Evolutionary conservation across 1,284 basidiomycete genomes (phyloP).

Genomic region (Afroboletus lepidellus): DNA sequence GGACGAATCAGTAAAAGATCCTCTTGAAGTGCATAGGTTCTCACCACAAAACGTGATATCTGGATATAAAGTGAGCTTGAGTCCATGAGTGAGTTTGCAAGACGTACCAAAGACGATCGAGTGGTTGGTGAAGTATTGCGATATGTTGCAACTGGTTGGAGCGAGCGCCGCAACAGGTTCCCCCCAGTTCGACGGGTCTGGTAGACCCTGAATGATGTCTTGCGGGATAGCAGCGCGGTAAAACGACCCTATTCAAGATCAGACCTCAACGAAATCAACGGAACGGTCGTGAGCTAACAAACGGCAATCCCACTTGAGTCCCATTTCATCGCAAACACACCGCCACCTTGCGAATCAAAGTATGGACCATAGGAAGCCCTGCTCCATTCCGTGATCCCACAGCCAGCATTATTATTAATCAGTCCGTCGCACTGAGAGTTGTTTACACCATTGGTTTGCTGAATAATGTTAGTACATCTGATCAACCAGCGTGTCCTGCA

Average conservation of each 20-base stretch:
- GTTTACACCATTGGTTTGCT: slow-evolving; percentile 37
- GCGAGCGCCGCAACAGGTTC: slow-evolving; percentile 48
- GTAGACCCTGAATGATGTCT: slow-evolving; percentile 47
- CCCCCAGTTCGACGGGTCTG: slow-evolving; percentile 50
- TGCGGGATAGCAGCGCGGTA: slow-evolving; percentile 56
- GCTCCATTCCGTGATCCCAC: slow-evolving; percentile 58
- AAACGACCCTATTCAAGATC: slow-evolving; percentile 50
- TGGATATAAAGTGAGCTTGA: slow-evolving; percentile 30
- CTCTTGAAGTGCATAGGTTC: background rate
- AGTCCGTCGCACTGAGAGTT: slow-evolving; percentile 46
- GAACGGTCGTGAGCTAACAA: slow-evolving; percentile 42
- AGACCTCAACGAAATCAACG: slow-evolving; percentile 4
- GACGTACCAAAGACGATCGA: slow-evolving; percentile 57
- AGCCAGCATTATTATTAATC: slow-evolving; percentile 48
- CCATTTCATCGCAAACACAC: slow-evolving; percentile 65
- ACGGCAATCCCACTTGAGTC: slow-evolving; percentile 53
- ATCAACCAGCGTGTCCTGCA: background rate
- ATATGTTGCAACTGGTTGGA: slow-evolving; percentile 45
- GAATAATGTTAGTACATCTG: slow-evolving; percentile 8
- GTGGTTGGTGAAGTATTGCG: slow-evolving; percentile 57
- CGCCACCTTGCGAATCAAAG: slow-evolving; percentile 59
- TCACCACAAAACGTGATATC: slow-evolving; percentile 82
- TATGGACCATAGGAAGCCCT: slow-evolving; percentile 55
- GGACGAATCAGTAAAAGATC: slow-evolving; percentile 8
- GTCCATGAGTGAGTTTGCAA: slow-evolving; percentile 7